Conservation (phyloP, 257 asterid genomes). For the Lantana camara region DNA sequence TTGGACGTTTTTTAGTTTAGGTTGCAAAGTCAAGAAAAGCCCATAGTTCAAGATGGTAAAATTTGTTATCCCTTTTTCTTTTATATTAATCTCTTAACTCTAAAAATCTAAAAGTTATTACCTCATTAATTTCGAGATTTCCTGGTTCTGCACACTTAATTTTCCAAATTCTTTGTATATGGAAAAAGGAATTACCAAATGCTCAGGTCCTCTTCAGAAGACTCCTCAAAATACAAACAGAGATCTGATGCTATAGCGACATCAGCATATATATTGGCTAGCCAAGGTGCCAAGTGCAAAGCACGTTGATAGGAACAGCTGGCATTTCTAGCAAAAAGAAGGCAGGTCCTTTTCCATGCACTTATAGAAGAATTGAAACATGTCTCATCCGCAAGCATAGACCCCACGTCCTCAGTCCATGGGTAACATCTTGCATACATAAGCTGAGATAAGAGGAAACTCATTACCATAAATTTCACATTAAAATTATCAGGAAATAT, state of each 20-base stretch:
- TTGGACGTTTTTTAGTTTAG: too few relatives aligned
- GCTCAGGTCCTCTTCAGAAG: slow-evolving; percentile 39
- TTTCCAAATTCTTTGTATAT: slow-evolving; percentile 13
- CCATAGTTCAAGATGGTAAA: too few relatives aligned
- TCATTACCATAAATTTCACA: slow-evolving; percentile 28
- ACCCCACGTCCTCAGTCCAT: slow-evolving; percentile 64
- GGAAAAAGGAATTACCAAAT: slow-evolving; percentile 54
- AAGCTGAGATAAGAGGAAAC: slow-evolving; percentile 57
- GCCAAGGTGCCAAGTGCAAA: slow-evolving; percentile 91
- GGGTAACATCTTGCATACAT: slow-evolving; percentile 86
- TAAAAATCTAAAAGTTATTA: too few relatives aligned
- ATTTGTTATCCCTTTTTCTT: too few relatives aligned
- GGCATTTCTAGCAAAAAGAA: slow-evolving; percentile 70
- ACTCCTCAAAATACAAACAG: slow-evolving; percentile 56
- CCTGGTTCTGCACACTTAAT: too few relatives aligned
- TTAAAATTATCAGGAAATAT: not conserved
- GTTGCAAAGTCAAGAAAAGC: too few relatives aligned
- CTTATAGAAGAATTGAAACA: slow-evolving; percentile 61
- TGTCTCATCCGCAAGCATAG: slow-evolving; percentile 49
- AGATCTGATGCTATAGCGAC: slow-evolving; percentile 78
- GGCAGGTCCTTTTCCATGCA: slow-evolving; percentile 77
- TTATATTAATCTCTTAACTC: too few relatives aligned
- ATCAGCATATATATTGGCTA: slow-evolving; percentile 78
- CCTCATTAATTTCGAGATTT: too few relatives aligned
- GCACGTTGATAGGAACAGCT: slow-evolving; percentile 87